Evolutionary conservation across 495 filamentous ascomycete genomes (phyloP).

Genomic region (Hypoxylon perforatum): DNA sequence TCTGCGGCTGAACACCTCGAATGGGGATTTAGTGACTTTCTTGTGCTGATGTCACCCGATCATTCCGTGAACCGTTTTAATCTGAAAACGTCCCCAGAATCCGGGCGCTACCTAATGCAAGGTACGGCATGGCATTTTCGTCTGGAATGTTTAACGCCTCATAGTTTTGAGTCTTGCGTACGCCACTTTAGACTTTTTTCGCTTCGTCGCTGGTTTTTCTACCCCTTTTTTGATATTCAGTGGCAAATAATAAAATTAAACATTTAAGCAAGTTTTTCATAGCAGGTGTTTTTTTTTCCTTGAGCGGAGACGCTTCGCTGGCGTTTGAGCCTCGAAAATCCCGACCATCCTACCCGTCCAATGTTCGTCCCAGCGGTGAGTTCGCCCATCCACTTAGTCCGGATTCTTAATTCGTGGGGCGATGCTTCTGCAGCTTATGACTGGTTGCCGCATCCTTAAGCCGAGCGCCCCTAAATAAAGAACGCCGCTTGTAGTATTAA

Average conservation of each 20-base stretch:
- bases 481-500: conserved; percentile 3
- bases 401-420: conserved; percentile 9
- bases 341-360: background rate
- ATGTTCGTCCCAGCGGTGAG: background rate
- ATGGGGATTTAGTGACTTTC: background rate
- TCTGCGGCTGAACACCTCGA: conserved; percentile 31
- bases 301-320: background rate
- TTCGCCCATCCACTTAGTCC: conserved; percentile 3
- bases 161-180: background rate
- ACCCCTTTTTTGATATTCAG: background rate
- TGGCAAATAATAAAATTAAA: background rate
- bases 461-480: background rate
- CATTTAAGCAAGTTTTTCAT: too few relatives aligned
- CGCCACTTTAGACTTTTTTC: background rate
- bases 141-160: background rate
- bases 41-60: conserved; percentile 27
- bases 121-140: background rate
- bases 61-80: background rate
- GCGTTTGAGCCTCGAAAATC: background rate
- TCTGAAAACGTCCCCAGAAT: background rate
- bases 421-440: conserved; percentile 2
- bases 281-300: background rate
- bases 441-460: conserved; percentile 1
- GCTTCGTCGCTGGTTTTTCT: background rate
- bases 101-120: background rate